Conservation (phyloP, 192 early-diverging fungal species). For the Thamnidium elegans region DNA sequence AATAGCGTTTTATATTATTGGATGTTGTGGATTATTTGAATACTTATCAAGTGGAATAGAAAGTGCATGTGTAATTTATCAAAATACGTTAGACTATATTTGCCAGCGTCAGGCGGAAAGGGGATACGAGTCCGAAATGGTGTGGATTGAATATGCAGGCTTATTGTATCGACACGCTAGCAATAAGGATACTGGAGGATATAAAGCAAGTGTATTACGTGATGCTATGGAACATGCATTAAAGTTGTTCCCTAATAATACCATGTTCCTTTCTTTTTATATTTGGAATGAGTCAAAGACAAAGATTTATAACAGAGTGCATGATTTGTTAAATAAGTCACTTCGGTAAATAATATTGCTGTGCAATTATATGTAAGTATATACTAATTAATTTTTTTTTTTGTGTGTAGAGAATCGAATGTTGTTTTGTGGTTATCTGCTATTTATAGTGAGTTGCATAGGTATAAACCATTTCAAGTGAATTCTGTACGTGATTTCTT, state of each 20-base stretch:
- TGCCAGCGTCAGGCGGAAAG: constrained; percentile 21
- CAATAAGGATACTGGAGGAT: background rate
- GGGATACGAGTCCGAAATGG: constrained; percentile 32
- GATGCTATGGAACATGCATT: constrained; percentile 44
- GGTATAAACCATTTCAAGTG: constrained; percentile 48
- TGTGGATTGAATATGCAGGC: constrained; percentile 39
- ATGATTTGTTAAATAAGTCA: constrained; percentile 36
- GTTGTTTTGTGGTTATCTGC: constrained; percentile 52
- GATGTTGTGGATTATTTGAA: constrained; percentile 45
- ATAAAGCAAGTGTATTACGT: constrained; percentile 44
- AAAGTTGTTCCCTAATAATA: constrained; percentile 53
- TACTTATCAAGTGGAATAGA: constrained; percentile 41
- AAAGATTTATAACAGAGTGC: constrained; percentile 59
- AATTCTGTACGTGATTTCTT: constrained; percentile 57
- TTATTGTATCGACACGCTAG: constrained; percentile 34
- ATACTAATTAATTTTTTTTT: constrained; percentile 7
- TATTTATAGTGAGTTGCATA: constrained; percentile 57
- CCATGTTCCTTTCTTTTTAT: constrained; percentile 50
- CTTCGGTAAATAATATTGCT: constrained; percentile 48
- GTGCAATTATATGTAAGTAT: constrained; percentile 1
- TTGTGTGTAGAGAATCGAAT: constrained; percentile 47
- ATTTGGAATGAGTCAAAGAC: constrained; percentile 59
- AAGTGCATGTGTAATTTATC: constrained; percentile 38
- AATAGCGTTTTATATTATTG: constrained; percentile 32
- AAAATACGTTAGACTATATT: constrained; percentile 27